phyloP scores from a whole-genome alignment of 148 eudicot species.

The Dysphania ambrosioides region DNA sequence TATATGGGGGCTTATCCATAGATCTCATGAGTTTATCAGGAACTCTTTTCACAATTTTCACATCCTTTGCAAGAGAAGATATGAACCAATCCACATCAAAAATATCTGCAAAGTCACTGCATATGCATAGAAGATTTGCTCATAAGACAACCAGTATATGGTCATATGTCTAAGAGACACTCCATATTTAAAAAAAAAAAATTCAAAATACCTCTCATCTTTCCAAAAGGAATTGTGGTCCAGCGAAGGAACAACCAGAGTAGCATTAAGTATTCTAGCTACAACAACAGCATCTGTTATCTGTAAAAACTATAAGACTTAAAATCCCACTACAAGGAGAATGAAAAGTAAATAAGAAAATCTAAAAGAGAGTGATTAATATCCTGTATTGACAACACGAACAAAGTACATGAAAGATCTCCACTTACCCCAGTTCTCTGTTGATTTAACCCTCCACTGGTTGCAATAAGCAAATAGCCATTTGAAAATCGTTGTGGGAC shows the following conservation, averaged over 20 bases:
- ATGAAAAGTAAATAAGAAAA: slow-evolving; percentile 7
- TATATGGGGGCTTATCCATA: slow-evolving; percentile 85
- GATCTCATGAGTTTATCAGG: slow-evolving; percentile 87
- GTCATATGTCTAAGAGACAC: not conserved
- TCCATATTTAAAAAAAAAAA: not conserved
- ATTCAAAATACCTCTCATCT: slow-evolving; percentile 71
- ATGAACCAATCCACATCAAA: slow-evolving; percentile 98
- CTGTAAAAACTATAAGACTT: slow-evolving; percentile 35
- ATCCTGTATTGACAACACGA: not conserved
- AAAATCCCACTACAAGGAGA: slow-evolving; percentile 13
- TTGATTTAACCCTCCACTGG: slow-evolving; percentile 96
- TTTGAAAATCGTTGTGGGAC: slow-evolving; percentile 58
- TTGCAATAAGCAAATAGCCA: slow-evolving; percentile 91
- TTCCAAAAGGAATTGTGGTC: slow-evolving; percentile 96
- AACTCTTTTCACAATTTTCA: slow-evolving; percentile 70
- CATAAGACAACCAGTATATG: slow-evolving; percentile 1
- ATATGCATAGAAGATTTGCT: slow-evolving; percentile 25
- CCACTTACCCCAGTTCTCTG: slow-evolving; percentile 92
- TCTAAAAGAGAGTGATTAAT: not conserved
- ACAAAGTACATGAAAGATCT: slow-evolving; percentile 15
- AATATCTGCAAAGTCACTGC: slow-evolving; percentile 86
- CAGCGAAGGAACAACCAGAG: slow-evolving; percentile 82
- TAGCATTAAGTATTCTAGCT: slow-evolving; percentile 91
- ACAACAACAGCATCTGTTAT: slow-evolving; percentile 97
- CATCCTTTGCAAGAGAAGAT: slow-evolving; percentile 72